A percentile compares a stretch with the other conserved stretches of the same genome.
These are phyloP conservation scores for Elsinoe arachidis DNA, from an alignment of 2,329 filamentous ascomycete genomes.

Conservation along the genomic window DNA sequence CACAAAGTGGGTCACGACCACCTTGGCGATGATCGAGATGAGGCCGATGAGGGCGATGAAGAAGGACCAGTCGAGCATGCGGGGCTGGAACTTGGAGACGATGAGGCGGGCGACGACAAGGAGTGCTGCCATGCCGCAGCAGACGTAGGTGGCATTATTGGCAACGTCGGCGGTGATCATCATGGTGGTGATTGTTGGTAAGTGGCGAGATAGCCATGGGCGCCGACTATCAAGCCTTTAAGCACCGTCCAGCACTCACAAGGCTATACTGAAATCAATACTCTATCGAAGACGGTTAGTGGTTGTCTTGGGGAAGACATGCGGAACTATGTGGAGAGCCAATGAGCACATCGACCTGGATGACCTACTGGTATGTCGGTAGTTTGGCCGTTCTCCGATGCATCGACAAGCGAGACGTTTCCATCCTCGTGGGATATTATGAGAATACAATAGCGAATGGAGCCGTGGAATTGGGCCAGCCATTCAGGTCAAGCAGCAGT, in stretches of 20 bases:
- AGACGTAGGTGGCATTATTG: background rate
- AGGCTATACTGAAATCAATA: no score
- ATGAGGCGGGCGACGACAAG: background rate
- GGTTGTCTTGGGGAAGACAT: background rate
- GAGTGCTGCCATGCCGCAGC: background rate
- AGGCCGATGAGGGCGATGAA: background rate
- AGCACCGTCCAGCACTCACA: no score
- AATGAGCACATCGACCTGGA: background rate
- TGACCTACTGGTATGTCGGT: background rate
- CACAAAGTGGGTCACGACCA: constrained; percentile 9
- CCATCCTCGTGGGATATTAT: background rate
- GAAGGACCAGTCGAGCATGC: background rate
- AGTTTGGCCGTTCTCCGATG: background rate
- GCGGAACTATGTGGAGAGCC: background rate
- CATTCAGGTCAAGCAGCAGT: no score
- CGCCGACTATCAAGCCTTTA: no score
- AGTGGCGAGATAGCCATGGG: no score
- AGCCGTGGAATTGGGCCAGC: background rate
- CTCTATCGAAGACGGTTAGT: background rate
- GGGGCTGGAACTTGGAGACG: background rate
- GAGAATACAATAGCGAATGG: background rate
- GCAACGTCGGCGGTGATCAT: background rate
- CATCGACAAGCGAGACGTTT: background rate
- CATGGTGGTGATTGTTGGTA: background rate
- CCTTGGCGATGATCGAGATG: background rate